Percentiles rank a stretch among this genome's conserved stretches.
Conservation (phyloP, 2,329 filamentous ascomycete genomes). For the Graphilbum ipis-grandicollis region DNA sequence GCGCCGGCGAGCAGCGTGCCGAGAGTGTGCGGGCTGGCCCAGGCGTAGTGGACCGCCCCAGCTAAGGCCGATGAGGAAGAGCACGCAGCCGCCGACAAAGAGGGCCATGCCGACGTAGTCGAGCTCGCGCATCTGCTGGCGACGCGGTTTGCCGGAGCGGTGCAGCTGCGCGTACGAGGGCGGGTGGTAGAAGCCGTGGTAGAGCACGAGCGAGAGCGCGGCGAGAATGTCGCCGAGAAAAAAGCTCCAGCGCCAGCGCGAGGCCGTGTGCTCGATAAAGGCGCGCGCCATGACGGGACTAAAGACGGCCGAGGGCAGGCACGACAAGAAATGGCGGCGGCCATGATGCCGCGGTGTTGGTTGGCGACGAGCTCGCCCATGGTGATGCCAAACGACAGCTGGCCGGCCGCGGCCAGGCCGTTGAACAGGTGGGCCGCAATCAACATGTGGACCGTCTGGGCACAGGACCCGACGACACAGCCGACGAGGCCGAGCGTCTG, state of each 20-base stretch:
- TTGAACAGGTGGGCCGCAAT: slow-evolving; percentile 21
- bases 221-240: slow-evolving; percentile 28
- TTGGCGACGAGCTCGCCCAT: slow-evolving; percentile 26
- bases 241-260: slow-evolving; percentile 31
- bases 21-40: slow-evolving; percentile 21
- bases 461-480: slow-evolving; percentile 18
- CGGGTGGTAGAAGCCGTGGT: slow-evolving; percentile 27
- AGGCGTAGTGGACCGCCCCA: slow-evolving; percentile 25
- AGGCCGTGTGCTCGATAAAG: slow-evolving; percentile 22
- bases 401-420: slow-evolving; percentile 21
- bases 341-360: slow-evolving; percentile 19
- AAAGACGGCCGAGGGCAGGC: slow-evolving; percentile 22
- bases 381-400: slow-evolving; percentile 23
- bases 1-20: slow-evolving; percentile 21
- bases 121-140: slow-evolving; percentile 22
- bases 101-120: slow-evolving; percentile 27
- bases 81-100: slow-evolving; percentile 21
- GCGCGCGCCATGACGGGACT: slow-evolving; percentile 28
- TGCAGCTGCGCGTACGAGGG: slow-evolving; percentile 26
- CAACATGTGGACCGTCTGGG: slow-evolving; percentile 17
- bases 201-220: slow-evolving; percentile 20
- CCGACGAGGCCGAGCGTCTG: slow-evolving; percentile 17
- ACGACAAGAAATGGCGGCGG: slow-evolving; percentile 21
- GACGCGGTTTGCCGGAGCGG: slow-evolving; percentile 17
- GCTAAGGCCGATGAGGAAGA: slow-evolving; percentile 25